A percentile compares a stretch with the other conserved stretches of the same genome.
These are phyloP conservation scores for Chlamydomonas eustigma DNA, from an alignment of 139 green algal genomes.

Conservation along the genomic window DNA sequence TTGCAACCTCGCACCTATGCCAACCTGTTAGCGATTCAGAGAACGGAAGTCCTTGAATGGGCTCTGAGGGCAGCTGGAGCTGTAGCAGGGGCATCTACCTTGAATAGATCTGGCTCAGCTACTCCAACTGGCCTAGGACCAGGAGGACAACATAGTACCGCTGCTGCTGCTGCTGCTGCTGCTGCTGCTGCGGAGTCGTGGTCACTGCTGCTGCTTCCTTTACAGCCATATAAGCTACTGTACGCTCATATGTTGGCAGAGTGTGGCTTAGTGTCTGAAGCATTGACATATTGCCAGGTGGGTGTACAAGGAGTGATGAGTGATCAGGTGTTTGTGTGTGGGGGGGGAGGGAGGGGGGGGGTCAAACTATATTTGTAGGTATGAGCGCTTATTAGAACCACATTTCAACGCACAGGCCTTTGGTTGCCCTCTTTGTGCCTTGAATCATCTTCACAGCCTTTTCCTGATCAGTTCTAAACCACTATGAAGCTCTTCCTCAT, in stretches of 20 bases:
- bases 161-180: not conserved
- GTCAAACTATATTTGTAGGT: too few species aligned
- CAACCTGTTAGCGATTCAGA: conserved; percentile 43
- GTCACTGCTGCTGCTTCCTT: conserved; percentile 2
- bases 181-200: not conserved
- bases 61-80: conserved; percentile 14
- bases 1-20: conserved; percentile 30
- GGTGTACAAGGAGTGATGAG: too few species aligned
- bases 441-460: too few species aligned
- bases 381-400: too few species aligned
- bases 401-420: too few species aligned
- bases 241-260: conserved; percentile 25
- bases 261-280: conserved; percentile 26
- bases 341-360: too few species aligned
- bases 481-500: too few species aligned
- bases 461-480: too few species aligned
- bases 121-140: not conserved
- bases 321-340: too few species aligned
- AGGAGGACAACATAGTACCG: not conserved
- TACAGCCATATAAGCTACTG: conserved; percentile 33
- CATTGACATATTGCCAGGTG: conserved; percentile 28
- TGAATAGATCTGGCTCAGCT: too few species aligned
- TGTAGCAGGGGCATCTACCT: too few species aligned
- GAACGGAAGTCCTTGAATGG: conserved; percentile 76
- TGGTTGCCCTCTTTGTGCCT: too few species aligned